Base-by-base conservation (phyloP, 1,139 yeast genomes). In the Meyerozyma sp. region DNA sequence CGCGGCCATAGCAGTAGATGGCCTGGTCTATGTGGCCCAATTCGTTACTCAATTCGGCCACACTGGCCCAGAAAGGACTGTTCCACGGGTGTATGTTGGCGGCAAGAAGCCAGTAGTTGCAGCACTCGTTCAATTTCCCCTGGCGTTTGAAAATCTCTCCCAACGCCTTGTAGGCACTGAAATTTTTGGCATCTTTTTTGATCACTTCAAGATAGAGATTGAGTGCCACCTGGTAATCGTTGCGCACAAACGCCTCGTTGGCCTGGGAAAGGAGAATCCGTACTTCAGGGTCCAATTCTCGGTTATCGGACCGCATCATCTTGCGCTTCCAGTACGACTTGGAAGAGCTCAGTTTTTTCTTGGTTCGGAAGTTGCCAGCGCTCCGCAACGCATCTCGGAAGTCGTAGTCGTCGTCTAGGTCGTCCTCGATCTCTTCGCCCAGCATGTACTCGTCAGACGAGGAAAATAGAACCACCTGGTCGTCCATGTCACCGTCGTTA, bases 81-180 rank as follows among this genome's bases (percentile, higher is more conserved):
- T 88, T 94, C 62, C 82, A 77, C 3, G 89, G 83, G 53, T 84
- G 86, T 26, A 87, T 70, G 57, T 83, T 89, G 1, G 96, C 96
- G 1, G 95, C 97, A 32, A 85, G 65, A 45, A 88, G 73, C 87
- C 95, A 86, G 32, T 88, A 82, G 46, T 80, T 79, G 56, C 95
- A 82, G 49, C 96, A 87, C 54, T 83, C 83, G 51, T 82, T 79
- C 42, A 76, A 61, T 42, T 84, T 76, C 0, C 86, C 89, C 46
- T 80, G 81, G 44, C 79, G 75, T 46, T 82, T 79, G 53, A 86
- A 85, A 37, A 93, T 88, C 53, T 86, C 95, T 39, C 95, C 97
- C 44, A 93, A 66, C 2, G 94, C 79, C 54, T 84, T 86, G 62
- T 87, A 91, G 0, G 98, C 97, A 45, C 83, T 77, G 61, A 82